A percentile compares a stretch with the other conserved stretches of the same genome.
Conservation (phyloP, 768 basidiomycete genomes). For the Trametes sanguinea region DNA sequence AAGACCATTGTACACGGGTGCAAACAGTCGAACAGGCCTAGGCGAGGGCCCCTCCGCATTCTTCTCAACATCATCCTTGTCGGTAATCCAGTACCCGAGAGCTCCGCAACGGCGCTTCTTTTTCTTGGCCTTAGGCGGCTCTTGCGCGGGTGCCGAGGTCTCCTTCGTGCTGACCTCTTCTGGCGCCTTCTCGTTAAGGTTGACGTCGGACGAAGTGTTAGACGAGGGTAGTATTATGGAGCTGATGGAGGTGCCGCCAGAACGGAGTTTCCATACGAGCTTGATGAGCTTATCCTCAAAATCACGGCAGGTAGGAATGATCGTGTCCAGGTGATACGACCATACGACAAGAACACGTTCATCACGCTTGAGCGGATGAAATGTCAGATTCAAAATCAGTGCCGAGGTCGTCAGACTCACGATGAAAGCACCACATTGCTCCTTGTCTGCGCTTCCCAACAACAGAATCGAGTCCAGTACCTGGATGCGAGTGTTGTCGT, state of each 20-base stretch:
- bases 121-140: constrained; percentile 5
- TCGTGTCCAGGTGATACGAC: constrained; percentile 79
- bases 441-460: constrained; percentile 81
- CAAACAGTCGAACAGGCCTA: constrained; percentile 55
- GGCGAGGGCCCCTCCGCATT: constrained; percentile 36
- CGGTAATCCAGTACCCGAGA: constrained; percentile 30
- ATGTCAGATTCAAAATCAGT: background rate
- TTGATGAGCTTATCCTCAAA: constrained; percentile 80
- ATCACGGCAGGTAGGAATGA: constrained; percentile 70
- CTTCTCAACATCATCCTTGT: constrained; percentile 54
- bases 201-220: constrained; percentile 47
- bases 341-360: constrained; percentile 83
- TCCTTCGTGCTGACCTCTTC: constrained; percentile 22
- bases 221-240: constrained; percentile 42
- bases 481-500: constrained; percentile 83
- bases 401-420: constrained; percentile 42
- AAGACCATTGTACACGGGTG: constrained; percentile 71
- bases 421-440: constrained; percentile 88
- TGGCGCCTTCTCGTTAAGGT: constrained; percentile 53
- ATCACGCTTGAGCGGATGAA: constrained; percentile 54
- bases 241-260: constrained; percentile 40
- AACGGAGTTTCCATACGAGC: constrained; percentile 66
- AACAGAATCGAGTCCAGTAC: constrained; percentile 70
- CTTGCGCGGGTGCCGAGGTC: constrained; percentile 18
- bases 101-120: constrained; percentile 28